Evolutionary conservation across 2,329 filamentous ascomycete species (phyloP), one percentile per base, ranked within the genome.

Genomic region (Fusarium sp.): DNA sequence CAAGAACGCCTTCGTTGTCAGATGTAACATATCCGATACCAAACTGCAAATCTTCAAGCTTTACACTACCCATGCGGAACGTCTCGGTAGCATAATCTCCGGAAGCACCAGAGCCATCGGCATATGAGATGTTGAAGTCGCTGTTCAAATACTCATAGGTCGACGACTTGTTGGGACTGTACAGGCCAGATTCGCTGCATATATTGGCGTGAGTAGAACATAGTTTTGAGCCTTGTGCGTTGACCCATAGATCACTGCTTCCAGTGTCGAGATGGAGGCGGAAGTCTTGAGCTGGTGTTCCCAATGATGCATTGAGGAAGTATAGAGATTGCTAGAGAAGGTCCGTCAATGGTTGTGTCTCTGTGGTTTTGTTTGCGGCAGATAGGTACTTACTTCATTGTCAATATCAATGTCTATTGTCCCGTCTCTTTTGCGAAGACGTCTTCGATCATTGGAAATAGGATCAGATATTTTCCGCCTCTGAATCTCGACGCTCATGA

Each of bases 61-160:
- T 86, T 36, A 86, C 81, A 28, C 84, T 84, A 18, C 88, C 90
- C 60, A 95, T 85, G 9, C 82, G 84, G 65, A 97, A 83, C 0
- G 87, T 92, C 79, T 98, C 95, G 9, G 89, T 91, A 6, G 90
- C 93, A 80, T 97, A 98, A 82, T 96, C 93, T 39, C 95, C 95
- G 3, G 84, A 81, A 1, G 94, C 93, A 10, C 91, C 90, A 1
- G 93, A 93, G 51, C 93, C 93, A 82, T 98, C 95, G 45, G 93
- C 92, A 75, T 98, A 98, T 3, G 91, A 91, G 73, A 98, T 97
- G 83, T 96, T 95, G 85, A 98, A 98, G 68, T 90, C 87, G 78
- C 89, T 91, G 72, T 90, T 91, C 62, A 97, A 82, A 79, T 91
- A 94, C 39, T 87, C 78, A 82, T 95, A 96, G 5, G 94, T 93